phyloP scores from a whole-genome alignment of 2,329 filamentous ascomycete species.

The Colletotrichum endophyticum region DNA sequence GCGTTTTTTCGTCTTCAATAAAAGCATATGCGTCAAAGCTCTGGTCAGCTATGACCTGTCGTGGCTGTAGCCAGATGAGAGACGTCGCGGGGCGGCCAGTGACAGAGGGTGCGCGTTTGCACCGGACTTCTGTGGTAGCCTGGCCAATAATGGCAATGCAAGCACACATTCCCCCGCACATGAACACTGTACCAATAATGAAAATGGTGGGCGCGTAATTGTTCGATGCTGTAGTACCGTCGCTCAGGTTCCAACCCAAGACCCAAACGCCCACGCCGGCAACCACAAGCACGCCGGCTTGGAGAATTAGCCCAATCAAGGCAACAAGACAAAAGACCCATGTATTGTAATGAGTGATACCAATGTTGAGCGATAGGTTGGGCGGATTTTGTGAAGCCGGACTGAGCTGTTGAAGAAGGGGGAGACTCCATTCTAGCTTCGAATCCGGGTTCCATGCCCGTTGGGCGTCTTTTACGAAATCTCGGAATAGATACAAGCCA shows the following conservation, averaged over 20 bases:
- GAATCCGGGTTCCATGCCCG: too few relatives aligned
- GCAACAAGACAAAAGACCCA: rapidly evolving
- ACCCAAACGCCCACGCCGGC: neutral
- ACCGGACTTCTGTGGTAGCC: rapidly evolving
- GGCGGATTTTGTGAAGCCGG: neutral
- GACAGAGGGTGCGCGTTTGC: rapidly evolving
- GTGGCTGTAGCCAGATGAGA: neutral
- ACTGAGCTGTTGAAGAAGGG: rapidly evolving
- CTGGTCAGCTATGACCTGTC: neutral
- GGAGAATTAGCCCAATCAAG: rapidly evolving
- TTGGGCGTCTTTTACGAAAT: neutral
- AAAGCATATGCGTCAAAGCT: neutral
- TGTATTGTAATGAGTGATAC: rapidly evolving
- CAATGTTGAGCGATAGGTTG: neutral
- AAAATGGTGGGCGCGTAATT: neutral
- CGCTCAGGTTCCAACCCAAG: rapidly evolving
- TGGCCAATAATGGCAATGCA: neutral
- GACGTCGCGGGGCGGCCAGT: rapidly evolving
- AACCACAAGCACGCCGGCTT: neutral
- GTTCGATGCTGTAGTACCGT: rapidly evolving
- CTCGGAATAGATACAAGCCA: neutral
- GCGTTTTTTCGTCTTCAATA: rapidly evolving
- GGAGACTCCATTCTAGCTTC: neutral
- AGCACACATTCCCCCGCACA: rapidly evolving
- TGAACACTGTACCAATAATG: rapidly evolving